These are phyloP conservation scores for Lactifluus piperatus DNA, from an alignment of 768 basidiomycete genomes.

Conservation along the genomic window DNA sequence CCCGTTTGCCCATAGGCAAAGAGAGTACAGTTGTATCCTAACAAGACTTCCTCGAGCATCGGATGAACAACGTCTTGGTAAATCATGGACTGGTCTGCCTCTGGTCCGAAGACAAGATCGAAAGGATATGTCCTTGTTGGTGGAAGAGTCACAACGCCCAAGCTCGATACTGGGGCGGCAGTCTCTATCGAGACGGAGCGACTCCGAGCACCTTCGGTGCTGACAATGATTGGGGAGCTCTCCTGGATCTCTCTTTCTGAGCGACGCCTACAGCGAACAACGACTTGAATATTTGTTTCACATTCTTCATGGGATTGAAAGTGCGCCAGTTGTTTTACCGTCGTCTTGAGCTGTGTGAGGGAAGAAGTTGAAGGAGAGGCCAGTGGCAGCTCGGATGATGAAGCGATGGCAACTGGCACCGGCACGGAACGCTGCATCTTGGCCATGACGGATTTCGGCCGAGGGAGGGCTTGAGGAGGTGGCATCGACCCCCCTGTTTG, in stretches of 20 bases:
- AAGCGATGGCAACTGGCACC: slow-evolving; percentile 21
- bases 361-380: slow-evolving; percentile 3
- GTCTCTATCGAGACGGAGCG: slow-evolving; percentile 78
- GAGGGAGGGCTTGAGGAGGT: slow-evolving; percentile 29
- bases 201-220: slow-evolving; percentile 64
- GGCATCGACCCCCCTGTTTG: slow-evolving; percentile 27
- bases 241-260: slow-evolving; percentile 80
- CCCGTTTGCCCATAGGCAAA: slow-evolving; percentile 99
- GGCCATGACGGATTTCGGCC: slow-evolving; percentile 43
- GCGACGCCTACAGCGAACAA: slow-evolving; percentile 79
- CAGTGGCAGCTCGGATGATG: slow-evolving; percentile 12
- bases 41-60: slow-evolving; percentile 87
- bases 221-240: slow-evolving; percentile 81
- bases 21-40: slow-evolving; percentile 94
- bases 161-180: slow-evolving; percentile 52
- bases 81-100: slow-evolving; percentile 90
- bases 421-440: slow-evolving; percentile 30
- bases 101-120: slow-evolving; percentile 93
- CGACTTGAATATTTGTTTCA: slow-evolving; percentile 89
- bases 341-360: slow-evolving; percentile 7
- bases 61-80: slow-evolving; percentile 91
- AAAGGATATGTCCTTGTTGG: slow-evolving; percentile 86
- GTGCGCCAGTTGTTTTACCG: slow-evolving; percentile 18
- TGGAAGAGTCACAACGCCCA: slow-evolving; percentile 68
- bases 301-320: slow-evolving; percentile 30